Conservation (phyloP, 1,139 yeast genomes). For the Pneumocystis canis region DNA sequence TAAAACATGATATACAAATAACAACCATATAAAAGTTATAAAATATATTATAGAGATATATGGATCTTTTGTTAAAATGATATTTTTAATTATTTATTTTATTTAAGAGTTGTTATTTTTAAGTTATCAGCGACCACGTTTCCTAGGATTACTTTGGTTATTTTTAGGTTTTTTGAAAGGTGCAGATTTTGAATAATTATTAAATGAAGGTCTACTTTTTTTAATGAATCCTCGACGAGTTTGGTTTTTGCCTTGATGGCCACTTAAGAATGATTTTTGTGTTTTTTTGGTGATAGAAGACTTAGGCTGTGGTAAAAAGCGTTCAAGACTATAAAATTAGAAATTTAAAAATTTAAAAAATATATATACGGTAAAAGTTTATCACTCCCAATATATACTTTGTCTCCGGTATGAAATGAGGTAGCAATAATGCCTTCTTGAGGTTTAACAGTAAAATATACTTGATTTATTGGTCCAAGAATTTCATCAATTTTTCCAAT, state of each 20-base stretch:
- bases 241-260: neutral
- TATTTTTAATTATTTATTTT: neutral
- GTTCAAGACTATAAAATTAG: neutral
- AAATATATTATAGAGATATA: neutral
- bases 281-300: neutral
- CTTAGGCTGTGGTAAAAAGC: neutral
- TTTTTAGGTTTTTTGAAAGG: neutral
- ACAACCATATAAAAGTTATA: neutral
- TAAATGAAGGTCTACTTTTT: neutral
- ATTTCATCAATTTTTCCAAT: conserved; percentile 98
- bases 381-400: conserved; percentile 88
- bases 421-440: conserved; percentile 89
- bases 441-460: conserved; percentile 88
- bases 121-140: neutral
- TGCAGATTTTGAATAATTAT: neutral
- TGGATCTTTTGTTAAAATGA: neutral
- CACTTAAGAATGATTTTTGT: neutral
- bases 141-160: neutral
- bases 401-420: conserved; percentile 89
- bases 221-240: neutral
- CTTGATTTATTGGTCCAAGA: conserved; percentile 93
- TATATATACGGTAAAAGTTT: conserved; percentile 62
- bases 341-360: neutral
- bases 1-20: neutral
- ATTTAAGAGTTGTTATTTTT: neutral